Base-by-base conservation (phyloP, 345 rosid genomes). In the Mercurialis annua region DNA sequence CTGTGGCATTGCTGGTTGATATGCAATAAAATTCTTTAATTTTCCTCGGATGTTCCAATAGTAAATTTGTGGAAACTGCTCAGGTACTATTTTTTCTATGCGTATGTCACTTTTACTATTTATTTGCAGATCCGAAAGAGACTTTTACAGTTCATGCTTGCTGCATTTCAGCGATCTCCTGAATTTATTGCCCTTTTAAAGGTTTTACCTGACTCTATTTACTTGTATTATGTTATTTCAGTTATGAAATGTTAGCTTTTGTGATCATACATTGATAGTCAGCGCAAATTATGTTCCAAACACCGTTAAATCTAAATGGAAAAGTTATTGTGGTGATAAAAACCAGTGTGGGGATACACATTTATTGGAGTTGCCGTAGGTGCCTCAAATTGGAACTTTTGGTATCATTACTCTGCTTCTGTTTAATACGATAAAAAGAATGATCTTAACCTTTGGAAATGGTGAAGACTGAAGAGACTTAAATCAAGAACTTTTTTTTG, bases 111-210 rank as follows among this genome's bases (percentile, higher is more conserved):
- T n/a, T 18, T 21, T 26, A 7, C 34, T 14, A 18, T 43, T 62
- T 67, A 20, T 67, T 34, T 75, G 76, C 77, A 91, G 99, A 83
- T 89, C 59, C 88, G 88, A 30, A 85, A 77, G 80, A 85, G 96
- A 77, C 87, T 91, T 64, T 74, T 91, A 59, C 96, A 90, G 71
- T 94, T 91, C 65, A 83, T 89, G 84, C 87, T 94, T 78, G 85
- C 97, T 73, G 85, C 93, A 66, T 94, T 94, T 82, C 93, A 84
- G 71, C 83, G 89, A 47, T 94, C 88, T 81, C 97, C 99, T 42
- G 74, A 67, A 77, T 82, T 86, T 76, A 81, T 94, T 64, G 88
- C 99, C 49, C 77, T 91, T 34, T 71, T 94, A 74, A 89, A 94
- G 87, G 99, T 91, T 83, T 48, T 51, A 26, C 18, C 43, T 67